Evolutionary conservation across 163 green algal species (phyloP).

Genomic region (Chloroidium sp.): DNA sequence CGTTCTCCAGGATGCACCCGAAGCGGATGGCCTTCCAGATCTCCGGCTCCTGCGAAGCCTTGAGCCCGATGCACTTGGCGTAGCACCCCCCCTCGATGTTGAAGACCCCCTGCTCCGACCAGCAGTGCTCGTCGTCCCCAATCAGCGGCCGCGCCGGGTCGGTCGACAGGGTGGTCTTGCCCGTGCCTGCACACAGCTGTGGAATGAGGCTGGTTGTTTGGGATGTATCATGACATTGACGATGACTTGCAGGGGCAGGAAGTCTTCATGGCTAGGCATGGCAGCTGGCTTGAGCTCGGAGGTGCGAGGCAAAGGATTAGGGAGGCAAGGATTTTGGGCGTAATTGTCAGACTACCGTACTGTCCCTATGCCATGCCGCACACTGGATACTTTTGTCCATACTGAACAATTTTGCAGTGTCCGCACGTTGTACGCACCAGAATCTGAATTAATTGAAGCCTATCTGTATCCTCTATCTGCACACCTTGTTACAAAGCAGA

Average conservation of each 20-base stretch:
- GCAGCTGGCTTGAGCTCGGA: too few relatives aligned
- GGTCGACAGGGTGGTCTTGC: conserved; percentile 93
- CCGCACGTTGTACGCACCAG: too few relatives aligned
- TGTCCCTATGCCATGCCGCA: too few relatives aligned
- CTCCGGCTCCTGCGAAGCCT: conserved; percentile 67
- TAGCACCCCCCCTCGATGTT: conserved; percentile 99
- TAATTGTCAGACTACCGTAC: too few relatives aligned
- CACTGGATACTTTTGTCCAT: too few relatives aligned
- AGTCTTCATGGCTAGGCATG: background rate
- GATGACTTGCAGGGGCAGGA: background rate
- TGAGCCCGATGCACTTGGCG: conserved; percentile 91
- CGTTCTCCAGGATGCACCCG: conserved; percentile 88
- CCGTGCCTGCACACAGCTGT: conserved; percentile 54
- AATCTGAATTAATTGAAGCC: too few relatives aligned
- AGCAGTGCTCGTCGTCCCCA: conserved; percentile 96
- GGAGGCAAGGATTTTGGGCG: too few relatives aligned
- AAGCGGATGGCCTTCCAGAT: conserved; percentile 85
- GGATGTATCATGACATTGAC: background rate
- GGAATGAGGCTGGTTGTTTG: background rate
- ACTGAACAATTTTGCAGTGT: too few relatives aligned
- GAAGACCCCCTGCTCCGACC: conserved; percentile 84
- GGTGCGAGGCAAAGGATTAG: too few relatives aligned
- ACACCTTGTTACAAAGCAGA: too few relatives aligned
- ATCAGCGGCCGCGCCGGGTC: conserved; percentile 80
- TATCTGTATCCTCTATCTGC: too few relatives aligned